A percentile compares a stretch with the other conserved stretches of the same genome.
Evolutionary conservation across 1,284 basidiomycete species (phyloP).

Genomic region (Phylloporus gajari): DNA sequence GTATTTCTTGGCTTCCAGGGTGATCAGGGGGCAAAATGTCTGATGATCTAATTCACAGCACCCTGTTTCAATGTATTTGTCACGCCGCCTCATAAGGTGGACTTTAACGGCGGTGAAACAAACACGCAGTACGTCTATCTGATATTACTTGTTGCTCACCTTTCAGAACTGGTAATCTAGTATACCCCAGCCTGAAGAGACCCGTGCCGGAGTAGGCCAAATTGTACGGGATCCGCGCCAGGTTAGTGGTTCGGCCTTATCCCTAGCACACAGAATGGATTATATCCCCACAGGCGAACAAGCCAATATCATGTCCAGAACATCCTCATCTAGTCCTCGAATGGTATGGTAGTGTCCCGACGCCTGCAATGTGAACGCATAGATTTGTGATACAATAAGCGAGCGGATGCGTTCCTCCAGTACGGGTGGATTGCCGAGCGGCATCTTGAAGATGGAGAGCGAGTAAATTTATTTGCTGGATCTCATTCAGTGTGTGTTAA

Average conservation of each 20-base stretch:
- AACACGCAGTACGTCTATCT: conserved; percentile 90
- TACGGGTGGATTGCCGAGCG: conserved; percentile 99
- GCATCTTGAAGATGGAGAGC: conserved; percentile 98
- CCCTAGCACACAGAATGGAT: conserved; percentile 60
- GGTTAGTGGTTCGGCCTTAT: conserved; percentile 55
- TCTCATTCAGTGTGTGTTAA: conserved; percentile 14
- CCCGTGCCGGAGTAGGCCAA: conserved; percentile 96
- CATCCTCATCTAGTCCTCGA: conserved; percentile 96
- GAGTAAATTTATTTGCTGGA: conserved; percentile 49
- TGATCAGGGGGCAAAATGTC: neutral
- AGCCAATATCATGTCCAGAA: conserved; percentile 98
- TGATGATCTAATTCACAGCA: conserved; percentile 60
- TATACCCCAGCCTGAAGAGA: conserved; percentile 98
- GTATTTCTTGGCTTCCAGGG: conserved; percentile 45
- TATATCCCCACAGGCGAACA: conserved; percentile 99
- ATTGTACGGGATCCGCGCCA: conserved; percentile 99
- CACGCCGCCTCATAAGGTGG: conserved; percentile 93
- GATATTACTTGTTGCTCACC: conserved; percentile 5
- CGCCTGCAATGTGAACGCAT: conserved; percentile 97
- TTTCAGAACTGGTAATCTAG: conserved; percentile 51
- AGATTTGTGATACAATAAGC: conserved; percentile 96
- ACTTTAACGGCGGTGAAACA: conserved; percentile 99
- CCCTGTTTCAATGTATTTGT: conserved; percentile 98
- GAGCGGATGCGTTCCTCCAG: conserved; percentile 97
- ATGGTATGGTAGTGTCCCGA: conserved; percentile 95